A percentile compares a stretch with the other conserved stretches of the same genome.
Evolutionary conservation across 768 basidiomycete genomes (phyloP).

Genomic region (Pluteus cervinus): DNA sequence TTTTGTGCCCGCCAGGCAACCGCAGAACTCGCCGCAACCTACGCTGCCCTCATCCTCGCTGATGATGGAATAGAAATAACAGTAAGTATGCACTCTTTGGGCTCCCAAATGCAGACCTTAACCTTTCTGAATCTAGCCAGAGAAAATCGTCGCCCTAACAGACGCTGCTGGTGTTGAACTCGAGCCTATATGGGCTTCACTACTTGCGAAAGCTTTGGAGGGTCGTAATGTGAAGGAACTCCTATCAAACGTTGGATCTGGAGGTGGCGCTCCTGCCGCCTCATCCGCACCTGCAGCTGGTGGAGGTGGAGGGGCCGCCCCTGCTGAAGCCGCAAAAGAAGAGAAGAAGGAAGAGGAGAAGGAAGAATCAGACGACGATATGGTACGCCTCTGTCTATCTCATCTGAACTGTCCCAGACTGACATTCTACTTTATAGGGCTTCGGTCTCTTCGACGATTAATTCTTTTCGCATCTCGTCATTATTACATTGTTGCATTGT

Average conservation of each 20-base stretch:
- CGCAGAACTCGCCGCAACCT: constrained; percentile 85
- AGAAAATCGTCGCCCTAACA: constrained; percentile 88
- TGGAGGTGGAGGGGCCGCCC: too few species aligned
- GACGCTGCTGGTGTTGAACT: constrained; percentile 78
- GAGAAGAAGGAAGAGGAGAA: constrained; percentile 86
- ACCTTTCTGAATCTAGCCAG: constrained; percentile 47
- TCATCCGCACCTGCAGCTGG: constrained; percentile 50
- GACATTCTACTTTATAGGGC: constrained; percentile 44
- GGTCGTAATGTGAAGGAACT: constrained; percentile 97
- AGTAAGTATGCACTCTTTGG: constrained; percentile 46
- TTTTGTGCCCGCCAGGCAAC: too few species aligned
- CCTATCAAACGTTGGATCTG: constrained; percentile 90
- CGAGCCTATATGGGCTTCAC: constrained; percentile 95
- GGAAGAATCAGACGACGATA: constrained; percentile 87
- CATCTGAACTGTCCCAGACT: background rate
- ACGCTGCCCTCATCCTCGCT: constrained; percentile 97
- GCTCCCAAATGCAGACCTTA: constrained; percentile 3
- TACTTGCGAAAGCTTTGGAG: constrained; percentile 96
- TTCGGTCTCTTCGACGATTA: constrained; percentile 93
- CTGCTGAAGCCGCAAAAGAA: constrained; percentile 68
- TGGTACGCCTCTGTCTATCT: constrained; percentile 45
- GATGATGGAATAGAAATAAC: constrained; percentile 98
- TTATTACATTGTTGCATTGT: too few species aligned
- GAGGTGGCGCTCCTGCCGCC: constrained; percentile 80
- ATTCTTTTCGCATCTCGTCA: constrained; percentile 15